Base-by-base conservation (phyloP, 805 yeast species). In the Ogataea pini region DNA sequence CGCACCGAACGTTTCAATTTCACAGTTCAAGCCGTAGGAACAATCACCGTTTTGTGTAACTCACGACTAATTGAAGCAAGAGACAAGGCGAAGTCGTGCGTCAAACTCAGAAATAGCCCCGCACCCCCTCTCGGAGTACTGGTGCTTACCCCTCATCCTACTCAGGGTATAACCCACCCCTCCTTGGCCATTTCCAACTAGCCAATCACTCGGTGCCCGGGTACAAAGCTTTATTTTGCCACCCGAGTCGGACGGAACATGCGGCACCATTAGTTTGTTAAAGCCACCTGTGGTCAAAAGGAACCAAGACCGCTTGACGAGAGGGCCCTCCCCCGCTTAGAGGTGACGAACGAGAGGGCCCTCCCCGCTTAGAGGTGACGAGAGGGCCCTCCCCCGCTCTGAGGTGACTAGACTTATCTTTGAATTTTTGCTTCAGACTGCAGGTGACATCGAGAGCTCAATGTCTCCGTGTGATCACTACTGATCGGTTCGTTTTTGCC, bases 81-180 rank as follows among this genome's bases (percentile, higher is more conserved):
- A 20, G 10, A 36, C 18, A 36, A 17, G 4, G 8, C 29, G 24
- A 8, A 25, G 34, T 27, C 42, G 47, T 36, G 47, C 19, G 18
- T 19, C 44, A 12, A 19, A 17, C 42, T 17, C 46, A 34, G n/a
- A 9, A 19, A 12, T 36, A 18, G 36, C 47, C 42, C 42, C 42
- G 42, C 47, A 44, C 47, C 47, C 47, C 47, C 41, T 44, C 47
- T 44, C 47, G 42, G 47, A 44, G 41, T 44, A 44, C 36, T 12
- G 19, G 20, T 3, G 2, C 25, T 20, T 44, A 36, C 47, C 47
- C 47, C 47, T 27, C 47, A 28, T 36, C 29, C 47, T 16, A 33
- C 19, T 27, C 18, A 25, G 24, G 33, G 42, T 25, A 27, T 4
- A 9, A 2, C 18, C 16, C 42, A 39, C 42, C 42, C 42, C 42